Evolutionary conservation across 768 basidiomycete species (phyloP), one percentile per base, ranked within the genome.

Genomic region (Roridomyces roridus): DNA sequence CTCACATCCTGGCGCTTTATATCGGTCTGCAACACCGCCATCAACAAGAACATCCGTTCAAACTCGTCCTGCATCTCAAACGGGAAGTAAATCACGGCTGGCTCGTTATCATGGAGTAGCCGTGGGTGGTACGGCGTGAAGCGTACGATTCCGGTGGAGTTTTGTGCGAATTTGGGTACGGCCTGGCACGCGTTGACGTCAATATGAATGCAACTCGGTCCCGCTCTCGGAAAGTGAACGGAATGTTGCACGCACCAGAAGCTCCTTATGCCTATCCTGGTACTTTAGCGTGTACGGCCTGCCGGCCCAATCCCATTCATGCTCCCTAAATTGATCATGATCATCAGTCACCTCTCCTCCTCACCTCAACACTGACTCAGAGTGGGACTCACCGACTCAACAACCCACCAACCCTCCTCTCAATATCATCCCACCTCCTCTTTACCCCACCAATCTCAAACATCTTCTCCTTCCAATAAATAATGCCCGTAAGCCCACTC

Each of bases 41-140:
- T 60, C 24, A 60, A 17, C 2, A 55, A 20, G 28, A 60, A 60
- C 52, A 60, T 55, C 36, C 43, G 14, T 42, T 60, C 52, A 23
- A 31, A 28, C 36, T 59, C 57, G 24, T 60, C 52, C 28, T 54
- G 58, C 36, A 54, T 39, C 9, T 50, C 28, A 1, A 17, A 8
- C 8, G 58, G 46, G n/a, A 60, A 55, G n/a, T 34, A 20, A 1
- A 60, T 26, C 23, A 45, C 25, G 25, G 58, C 58, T 11, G 20
- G 40, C 3, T 60, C 52, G 36, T 31, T 40, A 10, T 46, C 36
- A 29, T 34, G 23, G 41, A 54, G 20, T 15, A 54, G 35, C 18
- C 40, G 52, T 3, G 35, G 11, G 3, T 46, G 35, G 24, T 18
- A 51, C 3, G 47, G 15, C 1, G 43, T 44, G 41, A 60, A 60